Conservation (phyloP, 768 basidiomycete species). For the Postia placenta region DNA sequence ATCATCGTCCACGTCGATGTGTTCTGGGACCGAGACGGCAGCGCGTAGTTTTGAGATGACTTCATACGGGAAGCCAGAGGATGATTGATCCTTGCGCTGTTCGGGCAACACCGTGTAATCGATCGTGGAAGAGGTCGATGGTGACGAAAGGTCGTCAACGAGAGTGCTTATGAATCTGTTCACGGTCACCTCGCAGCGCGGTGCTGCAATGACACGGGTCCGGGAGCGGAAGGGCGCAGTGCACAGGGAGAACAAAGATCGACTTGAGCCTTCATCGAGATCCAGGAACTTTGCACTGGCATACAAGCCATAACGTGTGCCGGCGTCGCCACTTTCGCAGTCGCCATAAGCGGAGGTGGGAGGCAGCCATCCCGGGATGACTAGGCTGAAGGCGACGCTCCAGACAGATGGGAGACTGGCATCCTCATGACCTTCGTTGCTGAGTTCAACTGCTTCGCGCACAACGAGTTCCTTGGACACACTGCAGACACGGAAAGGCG, state of each 20-base stretch:
- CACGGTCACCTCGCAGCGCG: slow-evolving; percentile 37
- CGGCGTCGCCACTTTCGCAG: slow-evolving; percentile 33
- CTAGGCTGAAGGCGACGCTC: slow-evolving; percentile 76
- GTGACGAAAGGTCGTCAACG: slow-evolving; percentile 26
- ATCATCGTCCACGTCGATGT: slow-evolving; percentile 40
- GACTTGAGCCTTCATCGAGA: slow-evolving; percentile 33
- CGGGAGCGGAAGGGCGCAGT: slow-evolving; percentile 53
- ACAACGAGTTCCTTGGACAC: slow-evolving; percentile 58
- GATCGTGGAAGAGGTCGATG: slow-evolving; percentile 30
- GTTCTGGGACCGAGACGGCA: slow-evolving; percentile 55
- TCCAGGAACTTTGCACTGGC: slow-evolving; percentile 57
- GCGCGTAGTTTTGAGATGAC: slow-evolving; percentile 60
- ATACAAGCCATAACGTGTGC: slow-evolving; percentile 60
- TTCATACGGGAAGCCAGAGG: slow-evolving; percentile 39
- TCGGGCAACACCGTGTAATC: slow-evolving; percentile 15
- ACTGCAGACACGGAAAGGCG: slow-evolving; percentile 59
- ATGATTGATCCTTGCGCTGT: slow-evolving; percentile 9
- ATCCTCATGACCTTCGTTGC: slow-evolving; percentile 59
- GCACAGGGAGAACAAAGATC: slow-evolving; percentile 45
- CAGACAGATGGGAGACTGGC: slow-evolving; percentile 52
- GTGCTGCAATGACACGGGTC: slow-evolving; percentile 34
- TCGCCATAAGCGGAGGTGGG: slow-evolving; percentile 41
- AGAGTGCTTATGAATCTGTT: slow-evolving; percentile 41
- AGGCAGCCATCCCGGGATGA: slow-evolving; percentile 90
- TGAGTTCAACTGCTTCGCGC: slow-evolving; percentile 50